phyloP scores from a whole-genome alignment of 139 green algal species.

The Volvox africanus region DNA sequence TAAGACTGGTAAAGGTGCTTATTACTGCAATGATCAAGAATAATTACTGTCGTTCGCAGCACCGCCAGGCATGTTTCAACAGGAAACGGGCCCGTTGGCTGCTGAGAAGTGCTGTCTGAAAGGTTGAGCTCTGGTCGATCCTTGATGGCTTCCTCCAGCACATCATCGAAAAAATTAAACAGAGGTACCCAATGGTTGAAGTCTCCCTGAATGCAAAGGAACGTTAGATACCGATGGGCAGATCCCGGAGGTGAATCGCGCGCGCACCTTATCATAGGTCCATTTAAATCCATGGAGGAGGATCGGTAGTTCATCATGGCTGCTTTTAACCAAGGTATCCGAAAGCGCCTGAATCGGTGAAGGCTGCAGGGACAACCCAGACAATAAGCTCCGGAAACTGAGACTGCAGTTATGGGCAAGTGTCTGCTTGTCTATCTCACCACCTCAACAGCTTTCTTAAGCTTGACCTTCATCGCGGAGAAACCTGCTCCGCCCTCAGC shows the following conservation, averaged over 20 bases:
- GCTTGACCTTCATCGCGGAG: conserved; percentile 55
- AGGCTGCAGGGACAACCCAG: conserved; percentile 61
- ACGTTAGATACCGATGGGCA: neutral
- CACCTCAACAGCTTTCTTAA: conserved; percentile 57
- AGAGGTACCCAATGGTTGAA: conserved; percentile 91
- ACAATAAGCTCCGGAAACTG: neutral
- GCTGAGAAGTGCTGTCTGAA: neutral
- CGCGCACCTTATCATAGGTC: conserved; percentile 82
- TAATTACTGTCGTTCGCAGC: conserved; percentile 75
- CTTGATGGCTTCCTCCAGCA: conserved; percentile 80
- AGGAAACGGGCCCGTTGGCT: conserved; percentile 69
- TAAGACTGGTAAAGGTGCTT: conserved; percentile 91
- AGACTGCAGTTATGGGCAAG: too few relatives aligned
- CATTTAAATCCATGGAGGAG: conserved; percentile 80
- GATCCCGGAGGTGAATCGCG: conserved; percentile 22
- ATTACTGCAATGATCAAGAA: conserved; percentile 95
- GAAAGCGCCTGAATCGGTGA: conserved; percentile 67
- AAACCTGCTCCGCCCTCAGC: conserved; percentile 15
- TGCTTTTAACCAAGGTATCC: conserved; percentile 60
- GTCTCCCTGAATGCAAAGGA: conserved; percentile 80
- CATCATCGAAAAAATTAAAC: conserved; percentile 89
- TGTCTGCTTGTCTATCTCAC: conserved; percentile 9
- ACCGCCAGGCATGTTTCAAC: conserved; percentile 70
- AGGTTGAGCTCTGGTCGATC: conserved; percentile 70
- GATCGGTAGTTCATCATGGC: conserved; percentile 56